phyloP scores from a whole-genome alignment of 371 early-diverging fungal species.

The Rhizopus stolonifer region DNA sequence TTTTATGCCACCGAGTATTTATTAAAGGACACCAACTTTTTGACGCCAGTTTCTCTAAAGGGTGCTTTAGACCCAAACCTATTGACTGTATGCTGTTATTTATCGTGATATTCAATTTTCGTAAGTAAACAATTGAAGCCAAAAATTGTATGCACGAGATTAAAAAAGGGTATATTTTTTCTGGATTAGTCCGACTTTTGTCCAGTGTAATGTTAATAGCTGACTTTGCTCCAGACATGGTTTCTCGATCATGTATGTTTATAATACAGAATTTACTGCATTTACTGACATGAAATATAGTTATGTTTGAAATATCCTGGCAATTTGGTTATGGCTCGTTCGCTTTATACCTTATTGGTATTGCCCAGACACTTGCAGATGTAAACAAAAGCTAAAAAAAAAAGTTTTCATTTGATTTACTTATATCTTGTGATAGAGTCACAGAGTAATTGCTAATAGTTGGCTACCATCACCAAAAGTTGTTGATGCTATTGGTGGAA shows the following conservation, averaged over 20 bases:
- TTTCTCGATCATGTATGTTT: slow-evolving; percentile 32
- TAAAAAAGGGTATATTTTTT: no score
- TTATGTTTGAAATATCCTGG: slow-evolving; percentile 31
- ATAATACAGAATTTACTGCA: neutral
- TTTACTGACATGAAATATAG: slow-evolving; percentile 13
- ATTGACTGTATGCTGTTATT: slow-evolving; percentile 32
- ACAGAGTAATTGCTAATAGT: slow-evolving; percentile 38
- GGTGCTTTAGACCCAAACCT: slow-evolving; percentile 27
- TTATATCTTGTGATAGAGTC: slow-evolving; percentile 25
- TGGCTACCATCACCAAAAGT: slow-evolving; percentile 46
- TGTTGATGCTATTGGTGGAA: slow-evolving; percentile 39
- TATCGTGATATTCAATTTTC: slow-evolving; percentile 22
- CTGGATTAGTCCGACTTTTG: slow-evolving; percentile 29
- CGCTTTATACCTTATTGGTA: slow-evolving; percentile 33
- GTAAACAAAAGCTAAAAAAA: slow-evolving; percentile 13
- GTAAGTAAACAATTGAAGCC: slow-evolving; percentile 23
- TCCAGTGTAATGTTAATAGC: slow-evolving; percentile 24
- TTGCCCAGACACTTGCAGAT: slow-evolving; percentile 33
- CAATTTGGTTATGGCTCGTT: slow-evolving; percentile 30
- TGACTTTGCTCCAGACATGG: slow-evolving; percentile 25
- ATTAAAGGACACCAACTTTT: slow-evolving; percentile 24
- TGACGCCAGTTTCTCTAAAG: slow-evolving; percentile 16
- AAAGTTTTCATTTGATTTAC: neutral
- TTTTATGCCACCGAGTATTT: slow-evolving; percentile 18
- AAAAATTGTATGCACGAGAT: no score